A percentile compares a stretch with the other conserved stretches of the same genome.
These are phyloP conservation scores for Cynanchum wilfordii DNA, from an alignment of 257 asterid genomes.

Conservation along the genomic window DNA sequence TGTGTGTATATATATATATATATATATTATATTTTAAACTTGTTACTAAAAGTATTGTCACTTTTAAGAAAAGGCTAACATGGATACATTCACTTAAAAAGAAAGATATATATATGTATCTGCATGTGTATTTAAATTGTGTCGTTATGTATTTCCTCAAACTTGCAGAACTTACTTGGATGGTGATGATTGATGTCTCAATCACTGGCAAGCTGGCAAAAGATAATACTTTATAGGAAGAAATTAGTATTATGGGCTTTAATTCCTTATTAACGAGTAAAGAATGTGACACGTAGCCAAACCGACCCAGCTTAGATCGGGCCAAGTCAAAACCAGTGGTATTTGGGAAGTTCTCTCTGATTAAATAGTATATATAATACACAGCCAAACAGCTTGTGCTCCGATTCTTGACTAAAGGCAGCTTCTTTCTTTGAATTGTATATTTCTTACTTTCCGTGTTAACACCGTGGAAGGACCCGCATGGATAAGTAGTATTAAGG, in stretches of 20 bases:
- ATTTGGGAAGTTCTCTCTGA: no score
- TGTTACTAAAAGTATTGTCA: background rate
- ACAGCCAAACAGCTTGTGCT: no score
- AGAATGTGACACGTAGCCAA: background rate
- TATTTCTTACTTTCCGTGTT: background rate
- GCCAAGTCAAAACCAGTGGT: background rate
- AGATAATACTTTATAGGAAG: background rate
- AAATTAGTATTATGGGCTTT: background rate
- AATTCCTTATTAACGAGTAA: background rate
- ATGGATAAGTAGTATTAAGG: no score
- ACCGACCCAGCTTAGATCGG: background rate
- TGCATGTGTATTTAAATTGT: no score
- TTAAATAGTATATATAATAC: no score
- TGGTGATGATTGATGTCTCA: background rate
- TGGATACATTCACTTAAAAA: no score
- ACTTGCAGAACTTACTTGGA: background rate
- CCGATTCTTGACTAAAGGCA: no score
- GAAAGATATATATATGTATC: no score
- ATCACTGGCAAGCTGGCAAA: conserved; percentile 2
- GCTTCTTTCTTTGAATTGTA: no score
- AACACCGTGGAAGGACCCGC: background rate
- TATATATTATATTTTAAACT: background rate
- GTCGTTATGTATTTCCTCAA: no score
- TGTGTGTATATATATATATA: background rate
- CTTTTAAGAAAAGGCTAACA: no score